phyloP scores from a whole-genome alignment of 1,139 yeast genomes.

The Eremothecium cymbalariae region DNA sequence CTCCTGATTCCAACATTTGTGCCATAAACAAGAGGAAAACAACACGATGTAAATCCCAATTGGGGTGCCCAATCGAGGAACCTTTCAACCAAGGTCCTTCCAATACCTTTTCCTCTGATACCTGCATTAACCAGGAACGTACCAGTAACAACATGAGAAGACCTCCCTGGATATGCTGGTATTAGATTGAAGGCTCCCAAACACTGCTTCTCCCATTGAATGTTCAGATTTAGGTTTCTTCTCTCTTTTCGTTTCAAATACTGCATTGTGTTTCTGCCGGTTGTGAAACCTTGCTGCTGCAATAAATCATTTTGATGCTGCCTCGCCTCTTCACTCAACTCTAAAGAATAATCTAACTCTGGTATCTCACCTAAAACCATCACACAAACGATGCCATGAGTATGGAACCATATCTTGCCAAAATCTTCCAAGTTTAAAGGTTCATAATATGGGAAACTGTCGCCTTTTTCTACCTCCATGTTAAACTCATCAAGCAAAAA shows the following conservation, averaged over 20 bases:
- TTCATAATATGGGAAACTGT: slow-evolving; percentile 77
- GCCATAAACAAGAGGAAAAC: slow-evolving; percentile 82
- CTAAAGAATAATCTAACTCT: slow-evolving; percentile 40
- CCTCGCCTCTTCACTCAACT: slow-evolving; percentile 14
- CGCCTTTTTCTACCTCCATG: slow-evolving; percentile 86
- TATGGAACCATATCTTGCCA: slow-evolving; percentile 74
- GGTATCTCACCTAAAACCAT: slow-evolving; percentile 77
- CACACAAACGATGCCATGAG: slow-evolving; percentile 62
- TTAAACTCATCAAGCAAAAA: slow-evolving; percentile 88
- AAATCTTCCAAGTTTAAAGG: slow-evolving; percentile 66
- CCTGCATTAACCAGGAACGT: slow-evolving; percentile 87
- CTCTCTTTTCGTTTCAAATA: slow-evolving; percentile 24
- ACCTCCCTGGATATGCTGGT: slow-evolving; percentile 88
- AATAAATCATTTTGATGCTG: slow-evolving; percentile 18
- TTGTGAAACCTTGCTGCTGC: slow-evolving; percentile 12
- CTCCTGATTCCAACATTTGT: slow-evolving; percentile 75
- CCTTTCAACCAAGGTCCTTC: slow-evolving; percentile 73
- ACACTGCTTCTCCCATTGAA: slow-evolving; percentile 87
- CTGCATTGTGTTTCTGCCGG: slow-evolving; percentile 26
- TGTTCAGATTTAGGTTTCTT: slow-evolving; percentile 28
- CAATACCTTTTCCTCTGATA: slow-evolving; percentile 88
- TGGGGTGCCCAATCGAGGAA: slow-evolving; percentile 86
- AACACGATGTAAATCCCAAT: slow-evolving; percentile 75
- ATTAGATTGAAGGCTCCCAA: slow-evolving; percentile 76
- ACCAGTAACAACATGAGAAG: slow-evolving; percentile 89